Evolutionary conservation across 140 eudicot genomes (phyloP), one percentile per base, ranked within the genome.

Genomic region (Eryngium alpinum): DNA sequence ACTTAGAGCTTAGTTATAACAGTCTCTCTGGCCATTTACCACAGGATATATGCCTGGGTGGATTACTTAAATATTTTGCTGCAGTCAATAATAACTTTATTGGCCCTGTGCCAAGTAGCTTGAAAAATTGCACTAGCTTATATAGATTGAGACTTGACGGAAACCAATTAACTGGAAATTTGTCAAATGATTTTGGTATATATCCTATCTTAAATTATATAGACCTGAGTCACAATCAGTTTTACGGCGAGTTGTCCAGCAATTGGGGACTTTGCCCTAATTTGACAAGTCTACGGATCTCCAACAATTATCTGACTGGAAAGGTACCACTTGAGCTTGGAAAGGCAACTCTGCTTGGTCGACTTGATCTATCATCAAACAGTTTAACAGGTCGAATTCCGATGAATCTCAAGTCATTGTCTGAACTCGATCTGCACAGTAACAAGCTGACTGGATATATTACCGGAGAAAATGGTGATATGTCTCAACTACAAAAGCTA

Each of bases 301-400:
- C 87, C 29, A 5, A 38, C 0, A 89, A 89, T 72, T 80, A 78
- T 28, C 59, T 89, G 46, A 60, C 88, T 27, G 92, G 92, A n/a
- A n/a, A n/a, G n/a, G n/a, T n/a, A n/a, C n/a, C n/a, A n/a, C n/a
- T n/a, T n/a, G n/a, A n/a, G n/a, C 5, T 22, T 24, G 44, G 78
- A 87, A 60, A 62, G 5, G 38, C 71, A 16, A 28, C 51, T 69
- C 78, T 51, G 5, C 21, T 57, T 0, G 25, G 3, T 18, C 65
- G 0, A 57, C 21, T 57, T 14, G 65, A n/a, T n/a, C n/a, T n/a
- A n/a, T n/a, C n/a, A n/a, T n/a, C n/a, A n/a, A n/a, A n/a, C n/a
- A n/a, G n/a, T 57, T 10, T 57, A 14, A n/a, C 24, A 1, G 25
- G 65, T 4, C 9, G 19, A 57, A 18, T 57, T 57, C 65, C 65